phyloP scores from a whole-genome alignment of 768 basidiomycete genomes.

The Scleroderma bovista region DNA sequence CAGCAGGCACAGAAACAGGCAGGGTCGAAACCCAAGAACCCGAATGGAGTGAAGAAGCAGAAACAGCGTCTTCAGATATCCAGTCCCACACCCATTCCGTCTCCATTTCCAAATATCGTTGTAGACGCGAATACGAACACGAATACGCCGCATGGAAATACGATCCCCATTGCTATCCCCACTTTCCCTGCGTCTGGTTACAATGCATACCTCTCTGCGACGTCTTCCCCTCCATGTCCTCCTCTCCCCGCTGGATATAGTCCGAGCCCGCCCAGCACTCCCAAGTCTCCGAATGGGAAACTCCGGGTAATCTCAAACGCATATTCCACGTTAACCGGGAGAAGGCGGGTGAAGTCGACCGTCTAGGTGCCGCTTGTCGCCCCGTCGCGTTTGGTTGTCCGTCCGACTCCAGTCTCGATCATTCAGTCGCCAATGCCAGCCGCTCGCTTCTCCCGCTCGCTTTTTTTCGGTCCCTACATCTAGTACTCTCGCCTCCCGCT shows the following conservation, averaged over 20 bases:
- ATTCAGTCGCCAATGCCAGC: too few relatives aligned
- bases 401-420: too few relatives aligned
- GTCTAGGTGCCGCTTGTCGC: not conserved
- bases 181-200: conserved; percentile 1
- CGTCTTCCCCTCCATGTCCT: not conserved
- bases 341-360: conserved; percentile 10
- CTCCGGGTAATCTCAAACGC: conserved; percentile 25
- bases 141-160: not conserved
- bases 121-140: not conserved
- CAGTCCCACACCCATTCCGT: not conserved
- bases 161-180: not conserved
- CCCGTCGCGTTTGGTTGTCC: not conserved
- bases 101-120: not conserved
- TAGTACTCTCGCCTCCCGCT: too few relatives aligned
- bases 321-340: conserved; percentile 14
- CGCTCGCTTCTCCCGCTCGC: too few relatives aligned
- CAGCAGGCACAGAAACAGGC: not conserved
- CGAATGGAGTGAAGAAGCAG: too few relatives aligned
- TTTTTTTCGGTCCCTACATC: too few relatives aligned
- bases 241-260: not conserved
- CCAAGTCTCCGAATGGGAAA: conserved; percentile 9
- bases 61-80: not conserved
- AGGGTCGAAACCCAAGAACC: not conserved
- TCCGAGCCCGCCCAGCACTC: not conserved
- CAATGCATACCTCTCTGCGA: not conserved